Base-by-base conservation (phyloP, 1,284 basidiomycete species). In the Ustilago shanxiensis region DNA sequence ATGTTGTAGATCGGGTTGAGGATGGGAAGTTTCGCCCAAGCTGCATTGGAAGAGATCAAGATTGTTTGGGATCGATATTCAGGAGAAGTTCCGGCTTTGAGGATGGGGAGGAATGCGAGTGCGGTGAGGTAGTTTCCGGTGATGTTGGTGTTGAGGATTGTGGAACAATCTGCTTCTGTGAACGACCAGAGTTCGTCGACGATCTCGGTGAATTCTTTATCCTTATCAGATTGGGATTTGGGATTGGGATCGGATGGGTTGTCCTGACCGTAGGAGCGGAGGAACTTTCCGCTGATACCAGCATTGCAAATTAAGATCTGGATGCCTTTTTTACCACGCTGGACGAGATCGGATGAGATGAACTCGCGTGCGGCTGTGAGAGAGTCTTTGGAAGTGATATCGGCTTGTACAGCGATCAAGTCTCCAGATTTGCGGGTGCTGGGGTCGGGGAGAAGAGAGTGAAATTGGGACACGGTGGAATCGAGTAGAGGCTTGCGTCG, bases 1-100 rank as follows among this genome's bases (percentile, higher is more conserved):
- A 79, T 58, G 59, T 79, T 79, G 68, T 79, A 79, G n/a, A 79
- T 50, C 4, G 77, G 73, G 33, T 79, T 79, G 41, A 79, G 56
- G 64, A 79, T 77, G 31, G 72, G 72, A 0, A 70, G 57, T 51
- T 79, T 79, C n/a, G 62, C 24, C 71, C 65, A 71, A 2, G 78
- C 78, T 10, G 78, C 70, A 35, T 79, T 79, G 61, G 62, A 66
- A 2, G 61, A 66, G 55, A 79, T 73, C 13, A 73, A 16, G 52
- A 79, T 77, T 16, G 75, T 70, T 33, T 79, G 77, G 8, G 66
- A 54, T 0, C 44, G 52, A 26, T 77, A 75, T 9, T 29, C 6
- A 5, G 56, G 8, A 4, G 52, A 20, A 2, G 66, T 51, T 2
- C 59, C 70, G 3, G 18, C 2, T 56, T 63, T 70, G 56, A 79